Evolutionary conservation across 1,284 basidiomycete species (phyloP).

Genomic region (Ceratobasidium sp.): DNA sequence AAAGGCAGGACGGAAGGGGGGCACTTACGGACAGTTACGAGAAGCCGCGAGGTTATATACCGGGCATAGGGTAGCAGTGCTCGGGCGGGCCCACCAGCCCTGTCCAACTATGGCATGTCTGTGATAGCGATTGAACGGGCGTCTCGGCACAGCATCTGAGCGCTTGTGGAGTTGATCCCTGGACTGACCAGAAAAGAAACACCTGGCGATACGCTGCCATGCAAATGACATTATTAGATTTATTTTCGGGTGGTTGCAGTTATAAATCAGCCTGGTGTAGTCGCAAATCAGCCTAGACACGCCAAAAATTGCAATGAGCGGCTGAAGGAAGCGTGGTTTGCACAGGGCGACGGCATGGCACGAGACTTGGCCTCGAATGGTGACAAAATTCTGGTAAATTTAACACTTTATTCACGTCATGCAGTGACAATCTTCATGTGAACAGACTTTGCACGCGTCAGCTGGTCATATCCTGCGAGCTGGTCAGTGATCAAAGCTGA

Average conservation of each 20-base stretch:
- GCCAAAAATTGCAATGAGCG: neutral
- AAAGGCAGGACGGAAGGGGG: neutral
- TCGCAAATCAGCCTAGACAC: neutral
- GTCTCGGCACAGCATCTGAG: conserved; percentile 15
- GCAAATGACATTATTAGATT: neutral
- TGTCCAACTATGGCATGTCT: neutral
- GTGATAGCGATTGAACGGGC: conserved; percentile 2
- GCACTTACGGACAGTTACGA: conserved; percentile 19
- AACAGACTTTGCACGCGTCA: conserved; percentile 78
- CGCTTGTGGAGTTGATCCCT: neutral
- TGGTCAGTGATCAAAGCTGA: neutral
- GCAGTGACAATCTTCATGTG: conserved; percentile 63
- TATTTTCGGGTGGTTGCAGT: neutral
- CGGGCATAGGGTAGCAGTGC: conserved; percentile 6
- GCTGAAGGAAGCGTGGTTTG: neutral
- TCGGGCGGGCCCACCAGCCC: conserved; percentile 5
- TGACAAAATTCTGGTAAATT: neutral
- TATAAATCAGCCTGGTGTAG: too few relatives aligned
- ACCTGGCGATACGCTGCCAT: neutral
- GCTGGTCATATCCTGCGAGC: conserved; percentile 72
- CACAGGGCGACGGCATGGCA: neutral
- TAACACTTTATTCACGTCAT: neutral
- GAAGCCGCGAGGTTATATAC: conserved; percentile 2
- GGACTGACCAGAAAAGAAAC: neutral
- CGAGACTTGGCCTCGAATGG: too few relatives aligned